A percentile compares a stretch with the other conserved stretches of the same genome.
phyloP scores from a whole-genome alignment of 2,329 filamentous ascomycete genomes.

The Monilinia polystroma region DNA sequence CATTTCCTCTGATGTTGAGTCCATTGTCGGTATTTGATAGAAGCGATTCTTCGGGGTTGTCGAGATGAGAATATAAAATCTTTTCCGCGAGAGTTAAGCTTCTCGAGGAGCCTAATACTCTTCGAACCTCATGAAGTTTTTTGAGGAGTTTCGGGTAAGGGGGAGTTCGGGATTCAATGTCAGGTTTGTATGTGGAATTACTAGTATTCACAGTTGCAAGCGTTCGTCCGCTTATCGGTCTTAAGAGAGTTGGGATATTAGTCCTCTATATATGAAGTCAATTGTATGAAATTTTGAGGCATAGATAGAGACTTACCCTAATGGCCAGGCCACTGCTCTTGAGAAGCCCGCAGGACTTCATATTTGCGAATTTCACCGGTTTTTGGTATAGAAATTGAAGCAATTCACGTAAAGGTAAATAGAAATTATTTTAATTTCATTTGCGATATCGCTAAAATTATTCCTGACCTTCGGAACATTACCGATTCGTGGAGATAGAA shows the following conservation, averaged over 20 bases:
- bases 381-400: slow-evolving; percentile 1
- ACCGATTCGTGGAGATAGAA: slow-evolving; percentile 1
- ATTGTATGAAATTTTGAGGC: slow-evolving; percentile 30
- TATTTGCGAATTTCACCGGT: slow-evolving; percentile 24
- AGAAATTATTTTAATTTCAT: slow-evolving; percentile 19
- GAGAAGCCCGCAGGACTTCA: slow-evolving; percentile 38
- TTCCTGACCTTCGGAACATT: slow-evolving; percentile 12
- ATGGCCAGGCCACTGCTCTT: slow-evolving; percentile 39
- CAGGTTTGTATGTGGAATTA: slow-evolving; percentile 32
- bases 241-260: slow-evolving; percentile 25
- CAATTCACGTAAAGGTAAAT: neutral
- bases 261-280: slow-evolving; percentile 30
- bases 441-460: slow-evolving; percentile 22
- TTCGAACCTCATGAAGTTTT: slow-evolving; percentile 72
- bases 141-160: slow-evolving; percentile 80
- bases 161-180: slow-evolving; percentile 48
- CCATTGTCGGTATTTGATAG: slow-evolving; percentile 81
- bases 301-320: slow-evolving; percentile 30
- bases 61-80: slow-evolving; percentile 94
- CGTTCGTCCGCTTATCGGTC: slow-evolving; percentile 31
- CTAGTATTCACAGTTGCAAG: slow-evolving; percentile 37
- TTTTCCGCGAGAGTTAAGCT: slow-evolving; percentile 89
- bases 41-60: slow-evolving; percentile 85
- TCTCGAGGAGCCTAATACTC: slow-evolving; percentile 63
- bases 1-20: slow-evolving; percentile 76